Evolutionary conservation across 345 rosid genomes (phyloP).

Genomic region (Bruguiera gymnorhiza): DNA sequence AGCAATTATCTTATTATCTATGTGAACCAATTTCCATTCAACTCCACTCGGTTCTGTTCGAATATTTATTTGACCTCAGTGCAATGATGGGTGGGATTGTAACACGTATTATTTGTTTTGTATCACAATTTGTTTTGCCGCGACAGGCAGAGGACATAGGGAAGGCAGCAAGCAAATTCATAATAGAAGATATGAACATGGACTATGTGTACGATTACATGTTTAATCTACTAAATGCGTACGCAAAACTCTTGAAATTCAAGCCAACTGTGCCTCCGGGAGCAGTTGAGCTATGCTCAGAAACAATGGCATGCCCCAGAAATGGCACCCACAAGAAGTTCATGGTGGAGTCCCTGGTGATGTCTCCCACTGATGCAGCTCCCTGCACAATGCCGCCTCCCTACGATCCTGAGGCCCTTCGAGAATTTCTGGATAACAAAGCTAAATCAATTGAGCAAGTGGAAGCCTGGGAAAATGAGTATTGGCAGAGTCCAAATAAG

Average conservation of each 20-base stretch:
- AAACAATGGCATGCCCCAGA: conserved; percentile 41
- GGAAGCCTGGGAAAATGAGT: conserved; percentile 33
- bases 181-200: conserved; percentile 36
- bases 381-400: conserved; percentile 47
- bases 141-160: conserved; percentile 41
- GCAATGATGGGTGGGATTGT: too few species aligned
- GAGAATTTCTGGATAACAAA: conserved; percentile 27
- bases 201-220: conserved; percentile 48
- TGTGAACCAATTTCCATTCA: too few species aligned
- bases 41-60: too few species aligned
- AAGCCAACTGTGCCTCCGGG: conserved; percentile 35
- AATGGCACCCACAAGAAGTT: conserved; percentile 25
- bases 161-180: conserved; percentile 30
- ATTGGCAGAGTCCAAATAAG: conserved; percentile 19
- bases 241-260: conserved; percentile 40
- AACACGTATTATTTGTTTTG: too few species aligned
- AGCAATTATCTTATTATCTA: too few species aligned
- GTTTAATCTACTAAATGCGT: conserved; percentile 41
- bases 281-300: conserved; percentile 45
- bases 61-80: too few species aligned
- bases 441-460: conserved; percentile 27
- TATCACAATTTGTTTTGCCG: too few species aligned
- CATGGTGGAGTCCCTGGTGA: conserved; percentile 42
- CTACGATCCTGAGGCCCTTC: conserved; percentile 23
- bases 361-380: conserved; percentile 28